Conservation (phyloP, 140 eudicot genomes). For the Cichorium intybus region DNA sequence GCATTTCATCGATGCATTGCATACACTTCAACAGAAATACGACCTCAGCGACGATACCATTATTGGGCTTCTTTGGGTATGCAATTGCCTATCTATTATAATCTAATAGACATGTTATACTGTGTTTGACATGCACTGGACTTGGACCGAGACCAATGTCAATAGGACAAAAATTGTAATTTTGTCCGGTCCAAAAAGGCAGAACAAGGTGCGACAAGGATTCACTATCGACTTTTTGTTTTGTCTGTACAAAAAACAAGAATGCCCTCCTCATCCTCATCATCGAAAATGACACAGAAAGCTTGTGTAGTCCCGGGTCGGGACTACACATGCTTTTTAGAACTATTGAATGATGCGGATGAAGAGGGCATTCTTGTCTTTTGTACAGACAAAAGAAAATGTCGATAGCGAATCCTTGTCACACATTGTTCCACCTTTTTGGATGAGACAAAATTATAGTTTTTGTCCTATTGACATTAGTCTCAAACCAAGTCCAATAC, state of each 20-base stretch:
- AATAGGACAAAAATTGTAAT: neutral
- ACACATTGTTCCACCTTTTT: neutral
- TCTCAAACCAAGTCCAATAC: neutral
- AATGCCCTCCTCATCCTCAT: neutral
- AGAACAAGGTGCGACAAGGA: neutral
- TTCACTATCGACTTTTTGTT: neutral
- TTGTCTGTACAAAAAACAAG: neutral
- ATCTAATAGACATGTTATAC: neutral
- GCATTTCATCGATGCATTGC: slow-evolving; percentile 88
- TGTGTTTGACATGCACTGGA: neutral
- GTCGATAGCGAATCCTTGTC: neutral
- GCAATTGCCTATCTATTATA: neutral
- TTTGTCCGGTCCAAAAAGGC: neutral
- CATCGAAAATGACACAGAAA: neutral
- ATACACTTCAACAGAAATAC: slow-evolving; percentile 62
- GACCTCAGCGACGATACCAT: slow-evolving; percentile 82
- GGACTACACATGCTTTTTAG: neutral
- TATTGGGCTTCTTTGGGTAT: slow-evolving; percentile 84
- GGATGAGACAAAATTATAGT: neutral
- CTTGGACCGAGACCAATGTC: neutral
- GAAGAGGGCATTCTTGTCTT: neutral
- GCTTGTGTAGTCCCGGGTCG: neutral
- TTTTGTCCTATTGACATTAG: neutral
- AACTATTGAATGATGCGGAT: neutral
- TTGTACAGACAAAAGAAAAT: neutral